A percentile compares a stretch with the other conserved stretches of the same genome.
Conservation (phyloP, 2,329 filamentous ascomycete genomes). For the Sporothrix protearum region DNA sequence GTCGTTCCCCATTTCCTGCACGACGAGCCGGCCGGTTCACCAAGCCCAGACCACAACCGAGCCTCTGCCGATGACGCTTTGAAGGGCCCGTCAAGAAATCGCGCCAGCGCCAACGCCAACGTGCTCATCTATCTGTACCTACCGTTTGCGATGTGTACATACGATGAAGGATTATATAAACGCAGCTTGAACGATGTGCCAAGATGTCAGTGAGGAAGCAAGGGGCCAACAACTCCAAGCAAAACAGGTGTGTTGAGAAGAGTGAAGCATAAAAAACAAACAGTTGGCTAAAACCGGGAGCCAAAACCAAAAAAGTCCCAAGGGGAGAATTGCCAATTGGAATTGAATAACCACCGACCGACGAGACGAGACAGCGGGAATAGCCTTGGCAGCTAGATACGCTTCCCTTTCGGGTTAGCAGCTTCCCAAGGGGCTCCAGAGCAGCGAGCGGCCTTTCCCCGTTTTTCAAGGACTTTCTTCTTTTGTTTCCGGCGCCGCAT, state of each 20-base stretch:
- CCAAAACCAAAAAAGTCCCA: background rate
- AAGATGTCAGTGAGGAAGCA: background rate
- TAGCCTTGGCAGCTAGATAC: background rate
- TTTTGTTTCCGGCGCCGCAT: background rate
- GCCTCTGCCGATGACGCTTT: background rate
- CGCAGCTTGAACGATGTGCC: too few species aligned
- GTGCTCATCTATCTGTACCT: too few species aligned
- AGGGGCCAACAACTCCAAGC: background rate
- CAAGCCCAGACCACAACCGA: background rate
- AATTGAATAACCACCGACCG: background rate
- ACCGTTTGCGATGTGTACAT: background rate
- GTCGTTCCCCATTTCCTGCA: background rate
- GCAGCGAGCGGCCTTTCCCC: background rate
- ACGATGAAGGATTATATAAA: too few species aligned
- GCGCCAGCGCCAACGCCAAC: background rate
- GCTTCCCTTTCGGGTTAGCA: background rate
- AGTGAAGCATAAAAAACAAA: background rate
- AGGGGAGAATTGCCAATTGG: background rate
- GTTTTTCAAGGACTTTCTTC: background rate
- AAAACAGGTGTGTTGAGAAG: background rate
- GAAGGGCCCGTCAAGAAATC: background rate
- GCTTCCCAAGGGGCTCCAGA: background rate
- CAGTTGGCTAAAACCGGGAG: background rate
- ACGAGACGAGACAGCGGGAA: background rate
- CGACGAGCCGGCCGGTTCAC: background rate